Base-by-base conservation (phyloP, 164 flowering plant species). In the Vitis vinifera region DNA sequence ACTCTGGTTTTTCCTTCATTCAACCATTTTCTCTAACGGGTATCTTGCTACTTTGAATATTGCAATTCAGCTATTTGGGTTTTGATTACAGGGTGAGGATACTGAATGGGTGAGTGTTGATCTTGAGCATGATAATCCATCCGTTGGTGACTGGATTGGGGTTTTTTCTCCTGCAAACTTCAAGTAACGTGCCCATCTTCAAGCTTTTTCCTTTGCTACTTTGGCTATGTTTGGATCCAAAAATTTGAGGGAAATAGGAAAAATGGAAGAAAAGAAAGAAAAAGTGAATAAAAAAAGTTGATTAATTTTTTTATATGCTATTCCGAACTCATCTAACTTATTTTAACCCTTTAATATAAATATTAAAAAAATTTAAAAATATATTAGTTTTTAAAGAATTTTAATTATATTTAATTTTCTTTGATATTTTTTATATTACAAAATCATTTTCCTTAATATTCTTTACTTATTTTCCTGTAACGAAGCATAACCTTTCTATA, bases 131-230 rank as follows among this genome's bases (percentile, higher is more conserved):
- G 65, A 78, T 1, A 7, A 73, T 3, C 81, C 87, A 1, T 65
- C 83, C 3, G 59, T 0, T 6, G 81, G 71, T 68, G 86, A 83
- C 71, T 83, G 86, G 86, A 68, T 83, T 73, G 84, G 79, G 56
- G 80, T 84, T 9, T 84, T 81, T 64, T 81, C 87, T 57, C 85
- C 87, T 19, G 82, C 82, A 30, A 77, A 59, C 11, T 82, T 82
- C 79, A 63, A 77, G 85, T 84, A 81, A 64, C 37, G n/a, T 55
- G 6, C 44, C 13, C 12, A 52, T 49, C 50, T 51, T 53, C 15
- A 23, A 8, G 10, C 52, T 44, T 13, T 27, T 16, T 55, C 51
- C 3, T 19, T 19, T 19, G 23, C 23, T 19, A 19, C 27, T 23
- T n/a, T 23, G 27, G 27, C 27, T 23, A 23, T 23, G 27, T 23